Evolutionary conservation across 176 grass and related monocot genomes (phyloP), one percentile per base, ranked within the genome.

Genomic region (Musa acuminata): DNA sequence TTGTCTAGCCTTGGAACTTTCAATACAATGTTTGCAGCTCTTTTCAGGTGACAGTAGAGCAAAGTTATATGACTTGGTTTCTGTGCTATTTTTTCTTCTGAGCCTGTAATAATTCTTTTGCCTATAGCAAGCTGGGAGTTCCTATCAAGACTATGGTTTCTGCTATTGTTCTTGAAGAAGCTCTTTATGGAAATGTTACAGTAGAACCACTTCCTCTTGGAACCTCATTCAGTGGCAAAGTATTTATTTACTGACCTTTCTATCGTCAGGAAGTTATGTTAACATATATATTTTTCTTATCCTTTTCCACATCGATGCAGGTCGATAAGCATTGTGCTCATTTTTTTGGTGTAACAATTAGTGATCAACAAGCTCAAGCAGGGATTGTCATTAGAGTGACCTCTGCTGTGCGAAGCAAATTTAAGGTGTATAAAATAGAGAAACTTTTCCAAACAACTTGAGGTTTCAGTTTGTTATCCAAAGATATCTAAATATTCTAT

Each of bases 11-110:
- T 98, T 82, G 95, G 95, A 85, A 98, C 95, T 77, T 81, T 98
- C 3, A 98, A 98, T 83, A 98, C 90, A 72, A 88, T 98, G 85
- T 98, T 98, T 89, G 95, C 95, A 83, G 95, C 94, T 82, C 94
- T 98, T 87, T 93, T 98, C 84, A 98, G 94, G 94, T 98, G 49
- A 82, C 55, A 72, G 10, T 82, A n/a, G 52, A 67, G 63, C 73
- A 12, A 43, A 68, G 43, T 78, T 51, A 73, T 35, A 82, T 80
- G 69, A 62, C 16, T 79, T 69, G 67, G 49, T 16, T 82, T 12
- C 81, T 64, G 52, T 73, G 76, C 69, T 14, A 67, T 54, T 80
- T 75, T 23, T 55, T 72, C 13, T 71, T 25, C 35, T 51, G 27
- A 55, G 26, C 20, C 22, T 77, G 48, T 79, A 17, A 20, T 74